These are phyloP conservation scores for Tuber calosporum DNA, from an alignment of 495 filamentous ascomycete genomes.

Conservation along the genomic window DNA sequence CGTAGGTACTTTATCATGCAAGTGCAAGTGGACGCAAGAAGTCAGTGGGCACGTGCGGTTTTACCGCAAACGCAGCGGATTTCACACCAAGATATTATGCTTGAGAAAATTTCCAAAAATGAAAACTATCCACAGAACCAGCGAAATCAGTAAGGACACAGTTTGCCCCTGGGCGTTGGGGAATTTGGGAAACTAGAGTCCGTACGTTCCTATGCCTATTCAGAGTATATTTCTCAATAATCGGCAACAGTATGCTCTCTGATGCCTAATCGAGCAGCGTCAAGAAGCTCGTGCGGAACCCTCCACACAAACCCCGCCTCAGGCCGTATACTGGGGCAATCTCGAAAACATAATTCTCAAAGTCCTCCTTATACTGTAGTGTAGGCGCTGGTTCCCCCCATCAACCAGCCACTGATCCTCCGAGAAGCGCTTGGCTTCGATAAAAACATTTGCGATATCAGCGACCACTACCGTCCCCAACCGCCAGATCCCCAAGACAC, in stretches of 20 bases:
- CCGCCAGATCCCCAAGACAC: slow-evolving; percentile 65
- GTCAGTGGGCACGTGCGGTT: too few species aligned
- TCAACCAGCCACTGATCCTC: slow-evolving; percentile 80
- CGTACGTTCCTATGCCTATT: slow-evolving; percentile 57
- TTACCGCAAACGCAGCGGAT: too few species aligned
- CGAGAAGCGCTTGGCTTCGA: slow-evolving; percentile 71
- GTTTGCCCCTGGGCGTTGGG: slow-evolving; percentile 61
- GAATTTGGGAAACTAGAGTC: slow-evolving; percentile 64
- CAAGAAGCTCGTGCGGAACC: slow-evolving; percentile 93
- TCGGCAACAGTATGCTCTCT: slow-evolving; percentile 63
- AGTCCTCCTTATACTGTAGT: slow-evolving; percentile 91
- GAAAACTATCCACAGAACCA: too few species aligned
- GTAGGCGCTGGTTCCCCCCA: slow-evolving; percentile 83
- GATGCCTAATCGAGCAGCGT: slow-evolving; percentile 76
- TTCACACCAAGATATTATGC: too few species aligned
- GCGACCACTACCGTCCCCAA: slow-evolving; percentile 60
- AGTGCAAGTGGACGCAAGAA: too few species aligned
- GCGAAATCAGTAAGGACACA: too few species aligned
- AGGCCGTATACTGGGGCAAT: slow-evolving; percentile 81
- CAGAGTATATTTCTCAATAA: slow-evolving; percentile 75
- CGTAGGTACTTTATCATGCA: too few species aligned
- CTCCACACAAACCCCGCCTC: slow-evolving; percentile 80
- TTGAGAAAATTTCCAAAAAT: too few species aligned
- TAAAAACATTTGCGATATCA: slow-evolving; percentile 76
- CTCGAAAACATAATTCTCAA: slow-evolving; percentile 76